Percentiles rank a stretch among this genome's conserved stretches.
These are phyloP conservation scores for Mortierella sp. DNA, from an alignment of 371 early-diverging fungal species.

Conservation along the genomic window DNA sequence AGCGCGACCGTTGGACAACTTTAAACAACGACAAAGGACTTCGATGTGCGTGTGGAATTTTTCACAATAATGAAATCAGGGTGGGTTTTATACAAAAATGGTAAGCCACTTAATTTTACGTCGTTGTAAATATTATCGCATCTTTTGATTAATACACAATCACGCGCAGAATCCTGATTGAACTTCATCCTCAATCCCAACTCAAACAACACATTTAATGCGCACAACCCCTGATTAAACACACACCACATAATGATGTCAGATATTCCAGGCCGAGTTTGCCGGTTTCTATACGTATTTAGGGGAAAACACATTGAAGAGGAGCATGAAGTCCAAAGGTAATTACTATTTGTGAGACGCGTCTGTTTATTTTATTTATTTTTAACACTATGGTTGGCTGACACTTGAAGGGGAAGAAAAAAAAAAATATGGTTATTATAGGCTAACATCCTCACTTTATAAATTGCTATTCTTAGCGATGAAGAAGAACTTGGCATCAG, in stretches of 20 bases:
- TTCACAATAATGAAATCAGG: no score
- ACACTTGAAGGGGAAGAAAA: no score
- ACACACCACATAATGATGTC: neutral
- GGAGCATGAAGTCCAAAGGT: slow-evolving; percentile 24
- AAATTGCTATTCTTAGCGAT: slow-evolving; percentile 13
- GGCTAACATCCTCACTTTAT: neutral
- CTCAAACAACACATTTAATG: neutral
- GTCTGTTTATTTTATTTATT: neutral
- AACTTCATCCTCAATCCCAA: no score
- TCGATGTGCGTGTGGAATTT: slow-evolving; percentile 30
- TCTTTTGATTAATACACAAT: no score
- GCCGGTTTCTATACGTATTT: slow-evolving; percentile 22
- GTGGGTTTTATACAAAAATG: no score
- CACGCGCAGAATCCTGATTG: no score
- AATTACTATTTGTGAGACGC: neutral
- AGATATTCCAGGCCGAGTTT: neutral
- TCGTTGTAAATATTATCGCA: no score
- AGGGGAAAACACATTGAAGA: slow-evolving; percentile 22
- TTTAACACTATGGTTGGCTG: neutral
- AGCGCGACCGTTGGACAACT: slow-evolving; percentile 53
- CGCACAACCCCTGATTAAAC: neutral
- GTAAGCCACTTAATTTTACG: no score
- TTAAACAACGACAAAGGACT: slow-evolving; percentile 51
- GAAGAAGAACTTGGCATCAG: slow-evolving; percentile 22
- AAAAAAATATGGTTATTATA: no score